These are phyloP conservation scores for Colletotrichum incanum DNA, from an alignment of 2,329 filamentous ascomycete genomes.

Conservation along the genomic window DNA sequence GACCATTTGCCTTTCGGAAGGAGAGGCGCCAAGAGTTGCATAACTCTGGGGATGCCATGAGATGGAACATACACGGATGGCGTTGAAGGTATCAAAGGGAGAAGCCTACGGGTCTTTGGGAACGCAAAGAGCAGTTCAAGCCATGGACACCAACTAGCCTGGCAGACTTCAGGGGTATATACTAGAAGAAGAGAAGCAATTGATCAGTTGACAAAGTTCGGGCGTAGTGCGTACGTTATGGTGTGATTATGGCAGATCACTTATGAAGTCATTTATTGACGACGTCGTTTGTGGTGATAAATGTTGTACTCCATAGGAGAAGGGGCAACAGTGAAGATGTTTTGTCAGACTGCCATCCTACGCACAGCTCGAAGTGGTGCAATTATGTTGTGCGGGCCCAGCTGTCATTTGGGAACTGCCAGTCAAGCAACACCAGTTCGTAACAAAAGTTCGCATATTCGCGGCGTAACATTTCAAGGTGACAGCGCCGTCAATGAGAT, in stretches of 20 bases:
- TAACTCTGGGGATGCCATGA: background rate
- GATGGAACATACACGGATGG: background rate
- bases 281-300: too few species aligned
- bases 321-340: background rate
- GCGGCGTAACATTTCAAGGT: background rate
- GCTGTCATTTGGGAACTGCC: background rate
- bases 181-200: background rate
- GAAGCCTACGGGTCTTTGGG: background rate
- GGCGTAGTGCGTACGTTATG: background rate
- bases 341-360: background rate
- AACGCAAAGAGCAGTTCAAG: background rate
- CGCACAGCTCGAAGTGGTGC: background rate
- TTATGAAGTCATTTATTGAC: too few species aligned
- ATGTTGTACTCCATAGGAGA: background rate
- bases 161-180: background rate
- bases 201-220: background rate
- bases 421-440: background rate
- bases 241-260: too few species aligned
- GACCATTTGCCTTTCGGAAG: background rate
- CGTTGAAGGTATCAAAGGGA: too few species aligned
- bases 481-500: background rate
- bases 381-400: background rate
- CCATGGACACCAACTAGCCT: background rate
- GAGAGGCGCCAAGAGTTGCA: background rate
- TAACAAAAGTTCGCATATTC: background rate